phyloP scores from a whole-genome alignment of 2,329 filamentous ascomycete genomes.

The Calonectria pauciramosa region DNA sequence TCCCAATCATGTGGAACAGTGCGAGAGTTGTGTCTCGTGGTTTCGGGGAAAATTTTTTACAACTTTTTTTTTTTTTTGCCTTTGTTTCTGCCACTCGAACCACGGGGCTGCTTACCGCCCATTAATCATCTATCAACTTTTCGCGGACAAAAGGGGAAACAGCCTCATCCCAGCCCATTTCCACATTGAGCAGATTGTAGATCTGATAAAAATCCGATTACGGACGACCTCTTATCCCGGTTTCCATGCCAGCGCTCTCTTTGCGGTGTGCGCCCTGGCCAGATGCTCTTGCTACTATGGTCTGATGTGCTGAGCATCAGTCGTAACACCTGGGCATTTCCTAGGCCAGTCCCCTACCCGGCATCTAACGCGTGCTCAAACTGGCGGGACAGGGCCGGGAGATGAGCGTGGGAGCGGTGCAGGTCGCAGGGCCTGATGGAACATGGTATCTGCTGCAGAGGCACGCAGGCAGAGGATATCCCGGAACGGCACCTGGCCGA shows the following conservation, averaged over 20 bases:
- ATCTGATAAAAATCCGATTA: conserved; percentile 6
- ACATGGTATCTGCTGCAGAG: conserved; percentile 19
- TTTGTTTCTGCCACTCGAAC: neutral
- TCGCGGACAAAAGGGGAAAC: neutral
- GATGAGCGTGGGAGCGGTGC: conserved; percentile 1
- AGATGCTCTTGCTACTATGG: conserved; percentile 37
- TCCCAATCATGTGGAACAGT: neutral
- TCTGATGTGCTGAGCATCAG: conserved; percentile 30
- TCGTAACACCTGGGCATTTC: conserved; percentile 35
- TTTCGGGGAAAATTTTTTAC: too few species aligned
- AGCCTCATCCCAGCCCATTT: conserved; percentile 6
- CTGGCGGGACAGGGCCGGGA: conserved; percentile 23
- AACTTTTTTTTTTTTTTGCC: neutral
- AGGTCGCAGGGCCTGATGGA: conserved; percentile 17
- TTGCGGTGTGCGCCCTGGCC: conserved; percentile 19
- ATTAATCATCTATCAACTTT: neutral
- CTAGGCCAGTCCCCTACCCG: conserved; percentile 18
- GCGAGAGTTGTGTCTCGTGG: neutral
- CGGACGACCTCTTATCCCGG: conserved; percentile 6
- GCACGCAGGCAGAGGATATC: conserved; percentile 14
- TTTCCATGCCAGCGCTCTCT: conserved; percentile 26
- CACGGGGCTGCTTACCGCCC: neutral
- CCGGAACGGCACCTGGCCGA: neutral
- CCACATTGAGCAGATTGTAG: conserved; percentile 9
- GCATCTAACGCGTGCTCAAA: conserved; percentile 18